phyloP scores from a whole-genome alignment of 768 basidiomycete genomes.

The Suillus variegatus region DNA sequence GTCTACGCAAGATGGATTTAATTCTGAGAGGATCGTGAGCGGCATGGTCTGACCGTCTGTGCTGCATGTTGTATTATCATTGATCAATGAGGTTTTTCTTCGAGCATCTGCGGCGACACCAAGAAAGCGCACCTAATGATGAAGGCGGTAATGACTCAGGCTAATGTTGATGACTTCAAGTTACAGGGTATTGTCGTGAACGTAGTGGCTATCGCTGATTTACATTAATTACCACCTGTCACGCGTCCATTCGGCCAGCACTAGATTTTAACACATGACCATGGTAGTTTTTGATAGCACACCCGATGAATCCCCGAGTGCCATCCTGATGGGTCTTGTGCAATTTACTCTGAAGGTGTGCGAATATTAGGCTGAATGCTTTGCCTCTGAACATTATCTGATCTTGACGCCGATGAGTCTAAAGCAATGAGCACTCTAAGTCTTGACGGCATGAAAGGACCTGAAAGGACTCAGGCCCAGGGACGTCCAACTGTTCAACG shows the following conservation, averaged over 20 bases:
- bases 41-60: not conserved
- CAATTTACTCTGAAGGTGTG: too few relatives aligned
- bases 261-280: not conserved
- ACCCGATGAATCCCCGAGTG: not conserved
- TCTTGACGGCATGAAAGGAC: not conserved
- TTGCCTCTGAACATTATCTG: not conserved
- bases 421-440: not conserved
- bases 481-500: not conserved
- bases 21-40: not conserved
- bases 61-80: not conserved
- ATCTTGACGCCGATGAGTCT: not conserved
- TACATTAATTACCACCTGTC: not conserved
- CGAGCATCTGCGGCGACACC: not conserved
- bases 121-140: not conserved
- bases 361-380: not conserved
- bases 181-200: not conserved
- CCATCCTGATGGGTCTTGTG: too few relatives aligned
- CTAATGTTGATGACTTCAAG: not conserved
- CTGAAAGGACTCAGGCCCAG: not conserved
- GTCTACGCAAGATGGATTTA: not conserved
- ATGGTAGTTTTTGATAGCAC: not conserved
- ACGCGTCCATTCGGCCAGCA: not conserved
- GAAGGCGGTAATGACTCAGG: not conserved
- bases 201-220: too few relatives aligned
- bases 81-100: not conserved